These are phyloP conservation scores for Tephrocybe sp. DNA, from an alignment of 768 basidiomycete species.

Conservation along the genomic window DNA sequence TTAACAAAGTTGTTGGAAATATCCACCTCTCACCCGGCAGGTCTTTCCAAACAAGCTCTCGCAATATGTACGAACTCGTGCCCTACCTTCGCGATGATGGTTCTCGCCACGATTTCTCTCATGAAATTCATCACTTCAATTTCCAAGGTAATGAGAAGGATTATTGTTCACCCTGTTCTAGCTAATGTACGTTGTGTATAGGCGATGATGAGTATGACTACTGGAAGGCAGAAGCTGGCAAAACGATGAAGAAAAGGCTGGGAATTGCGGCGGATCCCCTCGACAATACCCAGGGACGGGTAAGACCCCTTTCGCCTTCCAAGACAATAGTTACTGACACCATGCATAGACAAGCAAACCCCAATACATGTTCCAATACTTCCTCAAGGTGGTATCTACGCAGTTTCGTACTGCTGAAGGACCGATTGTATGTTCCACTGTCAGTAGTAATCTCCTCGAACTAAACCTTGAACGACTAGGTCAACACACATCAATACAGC, in stretches of 20 bases:
- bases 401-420: slow-evolving; percentile 86
- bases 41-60: slow-evolving; percentile 86
- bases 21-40: slow-evolving; percentile 93
- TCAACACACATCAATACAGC: slow-evolving; percentile 94
- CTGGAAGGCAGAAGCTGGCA: slow-evolving; percentile 59
- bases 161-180: not conserved
- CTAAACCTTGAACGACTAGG: slow-evolving; percentile 34
- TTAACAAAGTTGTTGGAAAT: slow-evolving; percentile 97
- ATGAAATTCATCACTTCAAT: slow-evolving; percentile 75
- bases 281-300: slow-evolving; percentile 60
- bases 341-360: slow-evolving; percentile 62
- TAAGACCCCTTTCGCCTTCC: slow-evolving; percentile 27
- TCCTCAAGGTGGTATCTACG: slow-evolving; percentile 98
- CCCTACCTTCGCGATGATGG: slow-evolving; percentile 91
- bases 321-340: slow-evolving; percentile 1
- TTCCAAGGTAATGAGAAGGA: slow-evolving; percentile 56
- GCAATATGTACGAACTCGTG: slow-evolving; percentile 85
- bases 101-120: slow-evolving; percentile 92
- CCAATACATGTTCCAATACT: slow-evolving; percentile 98
- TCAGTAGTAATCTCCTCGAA: not conserved
- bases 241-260: slow-evolving; percentile 66
- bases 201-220: slow-evolving; percentile 81
- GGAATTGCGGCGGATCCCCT: slow-evolving; percentile 78
- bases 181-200: slow-evolving; percentile 21
- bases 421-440: slow-evolving; percentile 46